Evolutionary conservation across 768 basidiomycete genomes (phyloP), one percentile per base, ranked within the genome.

Genomic region (Collybiopsis confluens): DNA sequence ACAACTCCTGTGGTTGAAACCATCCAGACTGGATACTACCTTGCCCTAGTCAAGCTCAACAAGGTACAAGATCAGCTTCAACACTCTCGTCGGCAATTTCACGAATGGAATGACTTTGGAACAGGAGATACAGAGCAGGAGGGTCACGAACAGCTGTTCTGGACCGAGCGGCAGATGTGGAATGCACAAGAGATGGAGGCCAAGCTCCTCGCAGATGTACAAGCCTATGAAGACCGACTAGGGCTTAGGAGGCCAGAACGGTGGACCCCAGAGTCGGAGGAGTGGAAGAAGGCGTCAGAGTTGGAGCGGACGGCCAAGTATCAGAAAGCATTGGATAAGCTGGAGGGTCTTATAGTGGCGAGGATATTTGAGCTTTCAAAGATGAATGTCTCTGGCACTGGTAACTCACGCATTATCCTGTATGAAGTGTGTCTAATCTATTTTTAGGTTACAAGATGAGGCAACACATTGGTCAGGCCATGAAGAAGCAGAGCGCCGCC

Each of bases 361-460:
- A 59, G 51, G 15, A 42, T 64, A 18, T 62, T 62, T 38, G 62
- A 64, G 56, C 56, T 64, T 3, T 52, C 55, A 11, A 64, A 64
- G 50, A 48, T 54, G 37, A 58, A 60, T 42, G 21, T 44, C 23
- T 45, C 54, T 1, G 56, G 47, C 2, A 69, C 64, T 4, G 65
- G 70, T 71, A 48, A 37, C 66, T 42, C 18, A 51, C 21, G 45
- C 21, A 36, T 46, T n/a, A 21, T 4, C 15, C 27, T 18, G 36
- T 48, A 42, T 15, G 6, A 10, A 13, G 21, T 30, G 49, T 4
- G 16, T 38, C 18, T 11, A 46, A 37, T 13, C 3, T 16, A 16
- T 28, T 7, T 23, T 15, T 45, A 68, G 68, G 67, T 6, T 70
- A 69, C 56, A 65, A 64, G 20, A 52, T 69, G 6, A 37, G 62